Base-by-base conservation (phyloP, 1,139 yeast species). In the Pichia terricola region DNA sequence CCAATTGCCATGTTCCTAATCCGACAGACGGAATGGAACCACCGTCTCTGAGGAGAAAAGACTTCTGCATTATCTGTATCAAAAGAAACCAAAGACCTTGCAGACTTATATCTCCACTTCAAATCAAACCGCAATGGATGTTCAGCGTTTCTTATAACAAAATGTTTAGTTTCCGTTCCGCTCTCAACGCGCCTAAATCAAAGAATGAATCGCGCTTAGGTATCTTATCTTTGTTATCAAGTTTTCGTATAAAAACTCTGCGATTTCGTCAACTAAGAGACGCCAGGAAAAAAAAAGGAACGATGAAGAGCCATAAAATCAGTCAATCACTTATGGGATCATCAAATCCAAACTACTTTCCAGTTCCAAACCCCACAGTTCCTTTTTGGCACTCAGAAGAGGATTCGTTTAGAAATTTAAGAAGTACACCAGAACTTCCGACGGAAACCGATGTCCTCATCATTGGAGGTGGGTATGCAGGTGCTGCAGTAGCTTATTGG, bases 1-100 rank as follows among this genome's bases (percentile, higher is more conserved):
- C 43, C 7, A 40, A 27, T 32, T 40, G 41, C 43, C 46, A 43
- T 10, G 94, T 84, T 34, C 95, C 94, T 38, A 83, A 69, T 2
- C 89, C 94, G 48, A 84, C 61, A 30, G 73, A 77, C 26, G 94
- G 94, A 54, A 84, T 80, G 36, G 60, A 54, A 46, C 65, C 67
- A 26, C 91, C 91, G 47, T 76, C 72, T 16, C 22, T 8, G 4
- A 41, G 32, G 26, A 27, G 28, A 41, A 44, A 7, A 5, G 7
- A 16, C 22, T 16, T 16, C 22, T 5, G 33, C 33, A 10, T 28
- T 35, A 34, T 16, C 22, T 16, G 22, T 16, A 16, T 2, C 22
- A 16, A 16, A 16, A 16, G 22, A 16, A 16, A 16, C 22, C 22
- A 16, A 16, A 2, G 22, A 16, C 22, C 22, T 16, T 16, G 22